These are phyloP conservation scores for Yamadazyma triangularis DNA, from an alignment of 1,139 yeast species.

Conservation along the genomic window DNA sequence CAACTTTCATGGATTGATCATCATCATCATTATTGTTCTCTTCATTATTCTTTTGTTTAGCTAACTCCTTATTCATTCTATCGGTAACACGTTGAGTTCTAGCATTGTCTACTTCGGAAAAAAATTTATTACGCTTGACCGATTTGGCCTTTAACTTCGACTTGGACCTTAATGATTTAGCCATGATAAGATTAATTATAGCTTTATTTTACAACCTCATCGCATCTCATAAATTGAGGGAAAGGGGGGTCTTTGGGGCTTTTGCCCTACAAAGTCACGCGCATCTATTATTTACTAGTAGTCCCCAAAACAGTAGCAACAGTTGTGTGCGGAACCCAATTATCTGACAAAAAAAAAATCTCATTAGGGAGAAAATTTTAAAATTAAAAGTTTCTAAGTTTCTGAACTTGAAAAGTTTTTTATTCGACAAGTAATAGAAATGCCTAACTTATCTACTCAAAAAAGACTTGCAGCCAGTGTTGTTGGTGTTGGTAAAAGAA, in stretches of 20 bases:
- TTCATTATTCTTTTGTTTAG: conserved; percentile 15
- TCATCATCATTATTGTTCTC: conserved; percentile 11
- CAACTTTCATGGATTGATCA: conserved; percentile 12
- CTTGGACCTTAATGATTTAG: conserved; percentile 83
- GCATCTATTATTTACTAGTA: no score
- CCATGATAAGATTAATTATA: conserved; percentile 40
- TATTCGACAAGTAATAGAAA: conserved; percentile 1
- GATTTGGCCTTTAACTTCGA: conserved; percentile 72
- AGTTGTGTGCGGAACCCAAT: background rate
- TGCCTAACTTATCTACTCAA: conserved; percentile 99
- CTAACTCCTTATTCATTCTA: conserved; percentile 42
- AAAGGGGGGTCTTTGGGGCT: background rate
- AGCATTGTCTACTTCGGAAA: conserved; percentile 59
- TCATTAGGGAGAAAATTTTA: background rate
- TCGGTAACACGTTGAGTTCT: conserved; percentile 60
- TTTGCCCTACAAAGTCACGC: background rate
- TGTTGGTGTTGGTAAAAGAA: conserved; percentile 99
- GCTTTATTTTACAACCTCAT: background rate
- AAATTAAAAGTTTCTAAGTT: background rate
- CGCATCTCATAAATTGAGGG: background rate
- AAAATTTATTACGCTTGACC: conserved; percentile 67
- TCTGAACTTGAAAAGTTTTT: background rate
- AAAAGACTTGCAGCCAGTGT: conserved; percentile 99
- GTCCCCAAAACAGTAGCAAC: background rate
- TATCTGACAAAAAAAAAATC: background rate